Evolutionary conservation across 805 yeast genomes (phyloP).

Genomic region (Wilhelminamyces savonicus): DNA sequence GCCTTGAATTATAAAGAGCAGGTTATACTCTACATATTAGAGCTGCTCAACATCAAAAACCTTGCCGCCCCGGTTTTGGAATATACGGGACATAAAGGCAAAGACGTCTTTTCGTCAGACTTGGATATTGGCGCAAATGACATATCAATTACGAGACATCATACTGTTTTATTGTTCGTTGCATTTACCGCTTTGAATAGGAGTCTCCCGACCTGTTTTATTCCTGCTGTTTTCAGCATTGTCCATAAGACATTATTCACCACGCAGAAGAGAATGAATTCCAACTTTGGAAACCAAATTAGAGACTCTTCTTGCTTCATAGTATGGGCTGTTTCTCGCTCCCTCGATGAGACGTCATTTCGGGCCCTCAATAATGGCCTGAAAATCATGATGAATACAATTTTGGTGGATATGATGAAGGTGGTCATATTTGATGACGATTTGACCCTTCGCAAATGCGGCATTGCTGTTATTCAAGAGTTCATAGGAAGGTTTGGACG

Average conservation of each 20-base stretch:
- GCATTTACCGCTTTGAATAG: constrained; percentile 38
- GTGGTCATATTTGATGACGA: constrained; percentile 68
- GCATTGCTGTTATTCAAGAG: constrained; percentile 85
- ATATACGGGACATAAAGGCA: too few relatives aligned
- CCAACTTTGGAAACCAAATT: constrained; percentile 57
- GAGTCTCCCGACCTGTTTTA: constrained; percentile 13
- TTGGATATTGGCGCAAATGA: constrained; percentile 19
- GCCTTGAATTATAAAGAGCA: constrained; percentile 39
- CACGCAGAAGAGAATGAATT: constrained; percentile 48
- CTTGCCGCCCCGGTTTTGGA: too few relatives aligned
- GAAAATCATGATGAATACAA: constrained; percentile 9
- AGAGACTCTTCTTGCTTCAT: constrained; percentile 83
- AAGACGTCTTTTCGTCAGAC: too few relatives aligned
- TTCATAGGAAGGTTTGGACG: constrained; percentile 69
- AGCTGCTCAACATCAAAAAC: constrained; percentile 27
- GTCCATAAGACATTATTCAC: constrained; percentile 44
- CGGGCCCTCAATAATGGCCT: constrained; percentile 1
- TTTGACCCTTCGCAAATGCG: constrained; percentile 68
- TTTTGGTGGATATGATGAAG: constrained; percentile 36
- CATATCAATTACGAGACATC: constrained; percentile 41
- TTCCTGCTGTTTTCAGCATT: constrained; percentile 27
- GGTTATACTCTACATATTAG: constrained; percentile 25
- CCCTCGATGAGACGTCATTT: constrained; percentile 15
- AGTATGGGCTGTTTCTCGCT: constrained; percentile 68
- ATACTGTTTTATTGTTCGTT: constrained; percentile 50